phyloP scores from a whole-genome alignment of 169 alveolate species.

The Perkinsus marinus region DNA sequence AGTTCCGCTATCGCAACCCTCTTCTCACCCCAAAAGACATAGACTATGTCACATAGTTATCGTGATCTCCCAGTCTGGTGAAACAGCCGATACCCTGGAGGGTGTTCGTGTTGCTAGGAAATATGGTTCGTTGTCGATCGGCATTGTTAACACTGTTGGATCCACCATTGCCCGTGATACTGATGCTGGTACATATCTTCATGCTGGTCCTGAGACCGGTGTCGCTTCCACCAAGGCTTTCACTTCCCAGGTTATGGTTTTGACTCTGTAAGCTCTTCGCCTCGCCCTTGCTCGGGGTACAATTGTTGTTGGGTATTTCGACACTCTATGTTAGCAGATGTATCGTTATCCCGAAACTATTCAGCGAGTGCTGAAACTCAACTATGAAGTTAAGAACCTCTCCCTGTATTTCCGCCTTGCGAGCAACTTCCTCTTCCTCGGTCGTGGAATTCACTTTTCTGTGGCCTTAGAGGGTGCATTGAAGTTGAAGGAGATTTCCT shows the following conservation, averaged over 20 bases:
- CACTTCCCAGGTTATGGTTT: slow-evolving; percentile 67
- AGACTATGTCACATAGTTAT: too few relatives aligned
- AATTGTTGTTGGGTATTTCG: slow-evolving; percentile 22
- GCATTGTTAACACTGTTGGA: slow-evolving; percentile 75
- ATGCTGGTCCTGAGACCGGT: slow-evolving; percentile 90
- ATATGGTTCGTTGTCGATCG: slow-evolving; percentile 41
- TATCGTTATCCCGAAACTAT: slow-evolving; percentile 42
- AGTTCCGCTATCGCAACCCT: slow-evolving; percentile 29
- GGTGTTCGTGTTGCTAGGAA: slow-evolving; percentile 36
- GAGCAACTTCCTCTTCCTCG: slow-evolving; percentile 32
- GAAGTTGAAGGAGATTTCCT: slow-evolving; percentile 84
- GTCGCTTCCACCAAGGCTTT: slow-evolving; percentile 94
- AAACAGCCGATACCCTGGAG: slow-evolving; percentile 66
- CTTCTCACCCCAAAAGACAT: slow-evolving; percentile 27
- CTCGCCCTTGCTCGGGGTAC: slow-evolving; percentile 50
- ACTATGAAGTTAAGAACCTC: neutral
- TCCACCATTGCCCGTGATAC: slow-evolving; percentile 63
- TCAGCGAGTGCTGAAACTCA: slow-evolving; percentile 26
- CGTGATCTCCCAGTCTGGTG: slow-evolving; percentile 69
- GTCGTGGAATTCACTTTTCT: slow-evolving; percentile 74
- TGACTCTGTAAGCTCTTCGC: slow-evolving; percentile 67
- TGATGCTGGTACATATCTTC: slow-evolving; percentile 70
- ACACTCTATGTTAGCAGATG: slow-evolving; percentile 31
- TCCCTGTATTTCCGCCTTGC: neutral
- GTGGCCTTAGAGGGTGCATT: slow-evolving; percentile 91